These are phyloP conservation scores for Breviolum minutum DNA, from an alignment of 73 alveolate genomes.

Conservation along the genomic window DNA sequence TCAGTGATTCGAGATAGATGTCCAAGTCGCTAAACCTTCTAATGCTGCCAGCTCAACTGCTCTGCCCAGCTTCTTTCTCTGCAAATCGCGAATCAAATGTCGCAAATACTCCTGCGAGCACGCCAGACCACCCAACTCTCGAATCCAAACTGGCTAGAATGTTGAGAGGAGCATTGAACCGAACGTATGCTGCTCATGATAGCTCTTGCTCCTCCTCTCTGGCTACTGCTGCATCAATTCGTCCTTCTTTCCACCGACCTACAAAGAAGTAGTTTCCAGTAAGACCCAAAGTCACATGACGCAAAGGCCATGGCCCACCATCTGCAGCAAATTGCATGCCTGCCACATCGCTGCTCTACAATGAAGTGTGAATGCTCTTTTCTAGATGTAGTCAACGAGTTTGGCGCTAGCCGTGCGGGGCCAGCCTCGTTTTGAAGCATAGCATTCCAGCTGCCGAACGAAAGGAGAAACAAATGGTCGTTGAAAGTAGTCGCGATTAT, in stretches of 20 bases:
- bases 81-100: conserved; percentile 2
- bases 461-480: neutral
- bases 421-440: conserved; percentile 21
- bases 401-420: neutral
- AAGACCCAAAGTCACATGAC: conserved; percentile 1
- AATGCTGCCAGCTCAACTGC: conserved; percentile 22
- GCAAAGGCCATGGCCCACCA: conserved; percentile 39
- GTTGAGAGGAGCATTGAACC: neutral
- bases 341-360: neutral
- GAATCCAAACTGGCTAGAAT: neutral
- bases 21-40: neutral
- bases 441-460: conserved; percentile 23
- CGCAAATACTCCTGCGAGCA: neutral
- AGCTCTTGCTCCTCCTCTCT: neutral
- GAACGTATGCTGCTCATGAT: neutral
- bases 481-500: neutral
- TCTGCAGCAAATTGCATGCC: conserved; percentile 27
- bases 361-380: neutral
- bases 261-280: conserved; percentile 20
- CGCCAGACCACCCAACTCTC: too few species aligned
- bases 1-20: neutral
- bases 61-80: neutral
- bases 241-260: conserved; percentile 7
- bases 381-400: neutral
- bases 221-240: neutral